Percentiles rank a stretch among this genome's conserved stretches.
Conservation (phyloP, 2,329 filamentous ascomycete species). For the Sporothrix pseudoabietina region DNA sequence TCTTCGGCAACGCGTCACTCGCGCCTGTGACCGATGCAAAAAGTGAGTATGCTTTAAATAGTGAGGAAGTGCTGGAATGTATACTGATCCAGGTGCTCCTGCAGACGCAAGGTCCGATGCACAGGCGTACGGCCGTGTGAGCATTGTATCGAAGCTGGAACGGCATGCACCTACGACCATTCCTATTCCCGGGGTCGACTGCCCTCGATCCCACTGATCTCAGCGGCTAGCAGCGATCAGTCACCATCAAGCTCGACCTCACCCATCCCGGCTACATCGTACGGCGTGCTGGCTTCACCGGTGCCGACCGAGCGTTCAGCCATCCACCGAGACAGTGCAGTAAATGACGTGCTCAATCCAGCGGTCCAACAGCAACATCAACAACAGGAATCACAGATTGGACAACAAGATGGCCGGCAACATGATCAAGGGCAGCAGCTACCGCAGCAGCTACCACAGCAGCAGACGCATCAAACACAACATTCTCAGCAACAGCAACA, state of each 20-base stretch:
- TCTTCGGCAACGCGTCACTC: conserved; percentile 24
- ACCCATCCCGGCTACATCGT: background rate
- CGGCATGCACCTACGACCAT: conserved; percentile 25
- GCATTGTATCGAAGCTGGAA: conserved; percentile 21
- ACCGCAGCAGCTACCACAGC: background rate
- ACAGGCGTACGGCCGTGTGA: conserved; percentile 26
- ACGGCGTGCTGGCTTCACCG: background rate
- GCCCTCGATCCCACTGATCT: conserved; percentile 58
- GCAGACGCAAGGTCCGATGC: conserved; percentile 29
- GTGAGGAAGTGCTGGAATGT: no score
- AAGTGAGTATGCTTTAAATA: background rate
- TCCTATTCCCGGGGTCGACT: conserved; percentile 44
- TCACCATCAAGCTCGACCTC: background rate
- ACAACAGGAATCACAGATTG: background rate
- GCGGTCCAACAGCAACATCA: background rate
- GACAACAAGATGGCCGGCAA: background rate
- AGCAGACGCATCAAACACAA: background rate
- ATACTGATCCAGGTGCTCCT: no score
- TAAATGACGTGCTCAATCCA: background rate
- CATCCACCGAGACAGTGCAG: background rate
- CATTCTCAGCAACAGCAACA: background rate
- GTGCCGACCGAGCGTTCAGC: conserved; percentile 2
- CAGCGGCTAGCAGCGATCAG: background rate
- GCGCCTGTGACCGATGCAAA: conserved; percentile 28
- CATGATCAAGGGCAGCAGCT: background rate